Evolutionary conservation across 2,329 filamentous ascomycete genomes (phyloP).

Genomic region (Arthrobotrys conoides): DNA sequence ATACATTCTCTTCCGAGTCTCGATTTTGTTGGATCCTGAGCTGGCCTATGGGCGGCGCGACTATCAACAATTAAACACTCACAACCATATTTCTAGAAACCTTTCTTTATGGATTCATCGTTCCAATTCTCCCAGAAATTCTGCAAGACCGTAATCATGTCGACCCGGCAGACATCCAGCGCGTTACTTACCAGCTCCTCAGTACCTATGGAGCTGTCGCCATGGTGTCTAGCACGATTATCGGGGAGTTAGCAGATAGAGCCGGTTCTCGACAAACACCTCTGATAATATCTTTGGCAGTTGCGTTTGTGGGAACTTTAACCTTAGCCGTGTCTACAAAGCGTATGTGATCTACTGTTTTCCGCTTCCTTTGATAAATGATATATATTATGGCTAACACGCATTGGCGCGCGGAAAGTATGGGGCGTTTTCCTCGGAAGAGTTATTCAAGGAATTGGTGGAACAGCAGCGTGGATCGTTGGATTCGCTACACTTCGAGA

Average conservation of each 20-base stretch:
- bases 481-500: constrained; percentile 65
- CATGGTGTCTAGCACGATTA: constrained; percentile 70
- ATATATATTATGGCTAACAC: not conserved
- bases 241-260: constrained; percentile 73
- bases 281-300: constrained; percentile 72
- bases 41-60: no score
- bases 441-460: constrained; percentile 65
- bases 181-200: constrained; percentile 71
- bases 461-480: constrained; percentile 65
- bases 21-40: no score
- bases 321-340: constrained; percentile 68
- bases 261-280: constrained; percentile 72
- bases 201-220: constrained; percentile 72
- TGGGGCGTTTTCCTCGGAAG: constrained; percentile 64
- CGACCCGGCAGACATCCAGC: constrained; percentile 70
- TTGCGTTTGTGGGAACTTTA: constrained; percentile 72
- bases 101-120: constrained; percentile 74
- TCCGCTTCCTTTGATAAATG: no score
- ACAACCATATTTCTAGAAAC: constrained; percentile 1
- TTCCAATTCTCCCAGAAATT: constrained; percentile 70
- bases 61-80: no score
- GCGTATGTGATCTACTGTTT: constrained; percentile 56
- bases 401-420: constrained; percentile 43
- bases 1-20: no score
- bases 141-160: constrained; percentile 71